Evolutionary conservation across 768 basidiomycete species (phyloP).

Genomic region (Chalciporus sphaerocephalus): DNA sequence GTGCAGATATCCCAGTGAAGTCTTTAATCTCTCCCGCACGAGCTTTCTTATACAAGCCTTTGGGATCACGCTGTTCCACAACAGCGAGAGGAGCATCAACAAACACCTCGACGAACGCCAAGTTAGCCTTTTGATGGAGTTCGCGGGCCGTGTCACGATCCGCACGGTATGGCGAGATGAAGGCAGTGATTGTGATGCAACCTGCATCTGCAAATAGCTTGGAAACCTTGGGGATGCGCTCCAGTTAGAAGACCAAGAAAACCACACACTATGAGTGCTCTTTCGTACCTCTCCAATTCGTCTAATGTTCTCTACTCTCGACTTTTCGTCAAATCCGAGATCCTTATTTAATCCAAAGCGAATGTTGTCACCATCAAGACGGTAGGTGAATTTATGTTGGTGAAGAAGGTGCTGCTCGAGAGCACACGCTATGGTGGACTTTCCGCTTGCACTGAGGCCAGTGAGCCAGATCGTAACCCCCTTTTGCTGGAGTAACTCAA

Average conservation of each 20-base stretch:
- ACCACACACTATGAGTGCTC: background rate
- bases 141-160: conserved; percentile 81
- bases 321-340: conserved; percentile 88
- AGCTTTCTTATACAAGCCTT: conserved; percentile 96
- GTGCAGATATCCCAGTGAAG: conserved; percentile 96
- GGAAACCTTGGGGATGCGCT: conserved; percentile 61
- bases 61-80: conserved; percentile 91
- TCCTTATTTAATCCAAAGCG: conserved; percentile 97
- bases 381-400: conserved; percentile 78
- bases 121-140: conserved; percentile 65
- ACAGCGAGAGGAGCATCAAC: conserved; percentile 87
- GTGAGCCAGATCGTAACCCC: conserved; percentile 97
- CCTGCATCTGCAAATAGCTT: conserved; percentile 89
- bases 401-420: conserved; percentile 94
- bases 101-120: conserved; percentile 92
- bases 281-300: conserved; percentile 84
- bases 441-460: conserved; percentile 91
- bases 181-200: conserved; percentile 86
- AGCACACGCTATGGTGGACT: conserved; percentile 97
- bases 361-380: conserved; percentile 94
- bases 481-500: conserved; percentile 63
- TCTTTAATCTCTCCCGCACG: conserved; percentile 95
- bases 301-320: conserved; percentile 92
- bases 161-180: conserved; percentile 94
- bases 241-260: conserved; percentile 11